These are phyloP conservation scores for Trichoderma aggressivum DNA, from an alignment of 2,329 filamentous ascomycete species.

Conservation along the genomic window DNA sequence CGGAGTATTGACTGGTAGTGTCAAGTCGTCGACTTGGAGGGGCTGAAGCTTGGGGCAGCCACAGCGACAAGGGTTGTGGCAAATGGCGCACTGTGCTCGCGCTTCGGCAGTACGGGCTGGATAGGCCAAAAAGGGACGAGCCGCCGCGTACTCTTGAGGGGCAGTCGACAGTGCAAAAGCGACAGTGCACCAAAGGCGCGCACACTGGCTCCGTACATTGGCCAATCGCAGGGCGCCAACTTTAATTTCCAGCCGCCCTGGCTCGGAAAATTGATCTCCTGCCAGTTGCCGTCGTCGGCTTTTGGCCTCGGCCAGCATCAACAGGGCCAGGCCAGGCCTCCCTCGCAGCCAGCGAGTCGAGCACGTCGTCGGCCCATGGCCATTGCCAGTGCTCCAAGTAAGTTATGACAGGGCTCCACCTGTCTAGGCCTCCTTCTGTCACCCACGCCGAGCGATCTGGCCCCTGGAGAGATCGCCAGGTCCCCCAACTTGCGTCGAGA, in stretches of 20 bases:
- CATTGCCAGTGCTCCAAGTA: neutral
- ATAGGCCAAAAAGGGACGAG: neutral
- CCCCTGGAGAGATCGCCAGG: conserved; percentile 20
- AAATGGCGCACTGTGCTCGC: neutral
- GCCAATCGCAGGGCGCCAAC: conserved; percentile 12
- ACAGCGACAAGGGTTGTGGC: neutral
- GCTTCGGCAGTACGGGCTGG: neutral
- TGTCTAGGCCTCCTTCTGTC: conserved; percentile 11
- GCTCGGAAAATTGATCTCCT: conserved; percentile 16
- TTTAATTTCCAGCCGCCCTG: conserved; percentile 12
- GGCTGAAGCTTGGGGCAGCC: conserved; percentile 14
- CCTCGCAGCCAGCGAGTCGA: neutral
- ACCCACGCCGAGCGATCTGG: conserved; percentile 18
- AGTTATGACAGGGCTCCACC: conserved; percentile 13
- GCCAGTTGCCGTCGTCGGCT: conserved; percentile 10
- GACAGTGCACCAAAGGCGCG: neutral
- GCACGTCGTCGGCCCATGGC: neutral
- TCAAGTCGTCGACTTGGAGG: neutral
- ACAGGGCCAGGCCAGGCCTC: neutral
- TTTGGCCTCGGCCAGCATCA: conserved; percentile 2
- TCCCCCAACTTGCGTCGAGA: neutral
- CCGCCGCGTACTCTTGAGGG: neutral
- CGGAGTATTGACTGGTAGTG: neutral
- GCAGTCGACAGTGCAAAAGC: neutral
- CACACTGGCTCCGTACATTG: conserved; percentile 7